Evolutionary conservation across 1,284 basidiomycete species (phyloP).

Genomic region (Trametes sp.): DNA sequence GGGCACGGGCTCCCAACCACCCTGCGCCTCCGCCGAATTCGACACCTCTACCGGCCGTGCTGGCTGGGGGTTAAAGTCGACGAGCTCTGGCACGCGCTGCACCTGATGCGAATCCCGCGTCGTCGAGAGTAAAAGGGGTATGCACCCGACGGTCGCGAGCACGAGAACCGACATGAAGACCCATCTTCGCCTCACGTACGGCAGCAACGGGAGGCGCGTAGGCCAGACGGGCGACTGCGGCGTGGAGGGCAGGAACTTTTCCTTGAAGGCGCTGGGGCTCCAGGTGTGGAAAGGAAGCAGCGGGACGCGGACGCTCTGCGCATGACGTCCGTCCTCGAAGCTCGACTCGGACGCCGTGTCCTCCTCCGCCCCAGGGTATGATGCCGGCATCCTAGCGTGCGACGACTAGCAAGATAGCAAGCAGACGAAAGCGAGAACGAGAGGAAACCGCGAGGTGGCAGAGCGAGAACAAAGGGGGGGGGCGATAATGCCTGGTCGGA

Average conservation of each 20-base stretch:
- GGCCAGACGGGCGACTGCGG: neutral
- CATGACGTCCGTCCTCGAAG: slow-evolving; percentile 8
- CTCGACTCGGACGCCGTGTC: slow-evolving; percentile 17
- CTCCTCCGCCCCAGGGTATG: slow-evolving; percentile 6
- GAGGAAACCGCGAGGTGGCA: neutral
- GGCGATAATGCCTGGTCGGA: neutral
- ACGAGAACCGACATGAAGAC: neutral
- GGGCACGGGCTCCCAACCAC: neutral
- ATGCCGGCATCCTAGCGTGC: neutral
- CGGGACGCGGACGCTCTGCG: slow-evolving; percentile 12
- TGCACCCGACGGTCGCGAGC: slow-evolving; percentile 7
- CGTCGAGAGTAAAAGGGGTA: slow-evolving; percentile 8
- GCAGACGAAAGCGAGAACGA: neutral
- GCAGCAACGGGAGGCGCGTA: neutral
- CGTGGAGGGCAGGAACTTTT: slow-evolving; percentile 1
- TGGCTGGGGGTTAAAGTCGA: neutral
- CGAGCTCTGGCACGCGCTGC: neutral
- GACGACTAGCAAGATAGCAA: neutral
- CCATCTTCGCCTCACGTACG: slow-evolving; percentile 12
- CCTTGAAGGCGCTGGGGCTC: slow-evolving; percentile 19
- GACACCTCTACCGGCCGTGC: neutral
- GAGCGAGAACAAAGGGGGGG: neutral
- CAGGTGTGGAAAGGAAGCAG: slow-evolving; percentile 15
- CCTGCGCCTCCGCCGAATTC: neutral
- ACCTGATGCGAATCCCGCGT: neutral